A percentile compares a stretch with the other conserved stretches of the same genome.
Evolutionary conservation across 257 asterid species (phyloP).

Genomic region (Thymus quinquecostatus): DNA sequence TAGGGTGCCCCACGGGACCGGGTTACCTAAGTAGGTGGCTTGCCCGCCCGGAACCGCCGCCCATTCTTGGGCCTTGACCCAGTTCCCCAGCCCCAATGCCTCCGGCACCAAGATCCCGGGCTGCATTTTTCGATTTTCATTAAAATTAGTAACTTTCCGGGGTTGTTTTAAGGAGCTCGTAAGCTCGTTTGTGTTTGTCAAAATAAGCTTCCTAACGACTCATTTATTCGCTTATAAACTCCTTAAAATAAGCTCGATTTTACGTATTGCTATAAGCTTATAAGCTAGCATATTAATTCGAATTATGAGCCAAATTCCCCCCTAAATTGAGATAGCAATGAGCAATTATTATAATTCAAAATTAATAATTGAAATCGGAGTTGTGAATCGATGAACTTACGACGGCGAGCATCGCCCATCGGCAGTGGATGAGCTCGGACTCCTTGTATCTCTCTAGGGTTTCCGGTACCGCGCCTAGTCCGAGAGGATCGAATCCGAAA

Average conservation of each 20-base stretch:
- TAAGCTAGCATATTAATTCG: no score
- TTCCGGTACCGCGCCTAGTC: constrained; percentile 86
- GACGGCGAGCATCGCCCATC: constrained; percentile 99
- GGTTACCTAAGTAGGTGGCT: constrained; percentile 90
- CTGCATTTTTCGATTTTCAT: constrained; percentile 33
- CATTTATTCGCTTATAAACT: no score
- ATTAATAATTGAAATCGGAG: no score
- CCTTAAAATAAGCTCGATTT: no score
- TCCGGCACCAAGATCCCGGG: constrained; percentile 83
- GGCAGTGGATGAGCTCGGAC: constrained; percentile 90
- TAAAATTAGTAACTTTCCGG: no score
- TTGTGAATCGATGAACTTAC: constrained; percentile 39
- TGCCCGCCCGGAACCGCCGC: constrained; percentile 96
- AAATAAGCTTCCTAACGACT: no score
- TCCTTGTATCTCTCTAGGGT: constrained; percentile 92
- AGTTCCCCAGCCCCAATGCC: constrained; percentile 92
- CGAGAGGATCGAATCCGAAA: constrained; percentile 94
- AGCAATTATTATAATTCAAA: no score
- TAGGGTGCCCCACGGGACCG: constrained; percentile 96
- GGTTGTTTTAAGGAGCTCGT: not conserved
- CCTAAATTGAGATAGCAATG: no score
- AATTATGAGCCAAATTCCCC: no score
- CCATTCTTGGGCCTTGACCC: constrained; percentile 99
- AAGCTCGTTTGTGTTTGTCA: no score
- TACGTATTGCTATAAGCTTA: no score